These are phyloP conservation scores for Parmelia sp. DNA, from an alignment of 495 filamentous ascomycete species.

Conservation along the genomic window DNA sequence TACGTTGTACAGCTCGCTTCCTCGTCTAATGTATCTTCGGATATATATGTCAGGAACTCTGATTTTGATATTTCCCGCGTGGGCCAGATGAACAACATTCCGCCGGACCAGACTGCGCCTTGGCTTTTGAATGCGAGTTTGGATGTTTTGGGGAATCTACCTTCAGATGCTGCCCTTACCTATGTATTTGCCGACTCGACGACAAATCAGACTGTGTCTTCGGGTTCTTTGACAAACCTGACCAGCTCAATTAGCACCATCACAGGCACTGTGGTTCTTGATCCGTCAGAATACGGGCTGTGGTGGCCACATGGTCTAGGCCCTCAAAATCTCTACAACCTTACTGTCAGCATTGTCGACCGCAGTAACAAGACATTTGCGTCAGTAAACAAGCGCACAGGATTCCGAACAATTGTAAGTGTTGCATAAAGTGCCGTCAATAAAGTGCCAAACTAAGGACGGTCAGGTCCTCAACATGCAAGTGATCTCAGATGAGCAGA, in stretches of 20 bases:
- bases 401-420: constrained; percentile 56
- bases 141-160: constrained; percentile 52
- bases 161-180: constrained; percentile 40
- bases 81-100: constrained; percentile 54
- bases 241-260: constrained; percentile 43
- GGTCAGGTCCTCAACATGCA: constrained; percentile 48
- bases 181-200: constrained; percentile 49
- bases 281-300: constrained; percentile 43
- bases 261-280: constrained; percentile 44
- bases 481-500: constrained; percentile 51
- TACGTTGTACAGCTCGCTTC: constrained; percentile 49
- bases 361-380: constrained; percentile 34
- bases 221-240: constrained; percentile 39
- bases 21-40: constrained; percentile 26
- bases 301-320: constrained; percentile 63
- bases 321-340: constrained; percentile 53
- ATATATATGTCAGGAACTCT: constrained; percentile 51
- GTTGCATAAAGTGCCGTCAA: background rate
- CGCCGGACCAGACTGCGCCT: constrained; percentile 52
- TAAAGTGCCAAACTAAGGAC: background rate
- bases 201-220: constrained; percentile 42
- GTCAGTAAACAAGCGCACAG: constrained; percentile 50
- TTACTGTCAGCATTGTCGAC: constrained; percentile 45
- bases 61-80: constrained; percentile 55
- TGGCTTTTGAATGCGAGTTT: constrained; percentile 68